Percentiles rank a stretch among this genome's conserved stretches.
phyloP scores from a whole-genome alignment of 306 rosid genomes.

The Calophaca sinica region DNA sequence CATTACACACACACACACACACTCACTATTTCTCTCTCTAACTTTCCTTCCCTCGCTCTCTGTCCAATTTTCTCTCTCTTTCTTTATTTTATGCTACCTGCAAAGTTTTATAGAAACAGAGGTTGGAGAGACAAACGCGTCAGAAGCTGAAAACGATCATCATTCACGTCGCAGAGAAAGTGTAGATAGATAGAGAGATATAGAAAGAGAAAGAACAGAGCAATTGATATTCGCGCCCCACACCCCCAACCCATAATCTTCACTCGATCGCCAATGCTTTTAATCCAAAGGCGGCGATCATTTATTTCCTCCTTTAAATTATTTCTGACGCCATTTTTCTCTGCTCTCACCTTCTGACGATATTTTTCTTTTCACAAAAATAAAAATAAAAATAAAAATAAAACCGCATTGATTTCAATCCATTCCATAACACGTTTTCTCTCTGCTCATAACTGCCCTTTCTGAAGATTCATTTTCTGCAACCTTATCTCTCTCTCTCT shows the following conservation, averaged over 20 bases:
- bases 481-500: background rate
- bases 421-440: conserved; percentile 37
- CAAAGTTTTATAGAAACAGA: conserved; percentile 26
- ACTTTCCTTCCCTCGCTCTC: conserved; percentile 15
- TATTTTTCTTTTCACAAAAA: no score
- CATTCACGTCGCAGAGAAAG: conserved; percentile 34
- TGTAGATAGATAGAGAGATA: background rate
- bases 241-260: conserved; percentile 48
- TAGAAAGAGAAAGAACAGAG: no score
- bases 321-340: background rate
- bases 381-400: background rate
- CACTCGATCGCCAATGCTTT: conserved; percentile 60
- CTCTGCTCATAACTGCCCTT: conserved; percentile 26
- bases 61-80: background rate
- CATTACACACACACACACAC: no score
- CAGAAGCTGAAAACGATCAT: conserved; percentile 53
- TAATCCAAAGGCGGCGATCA: conserved; percentile 83
- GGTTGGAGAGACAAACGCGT: conserved; percentile 51
- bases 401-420: conserved; percentile 22
- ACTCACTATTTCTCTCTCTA: conserved; percentile 14
- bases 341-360: background rate
- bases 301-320: conserved; percentile 43
- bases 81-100: conserved; percentile 21
- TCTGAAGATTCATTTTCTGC: background rate
- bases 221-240: no score